A percentile compares a stretch with the other conserved stretches of the same genome.
Evolutionary conservation across 495 filamentous ascomycete species (phyloP).

Genomic region (Astrothelium subdiscretum): DNA sequence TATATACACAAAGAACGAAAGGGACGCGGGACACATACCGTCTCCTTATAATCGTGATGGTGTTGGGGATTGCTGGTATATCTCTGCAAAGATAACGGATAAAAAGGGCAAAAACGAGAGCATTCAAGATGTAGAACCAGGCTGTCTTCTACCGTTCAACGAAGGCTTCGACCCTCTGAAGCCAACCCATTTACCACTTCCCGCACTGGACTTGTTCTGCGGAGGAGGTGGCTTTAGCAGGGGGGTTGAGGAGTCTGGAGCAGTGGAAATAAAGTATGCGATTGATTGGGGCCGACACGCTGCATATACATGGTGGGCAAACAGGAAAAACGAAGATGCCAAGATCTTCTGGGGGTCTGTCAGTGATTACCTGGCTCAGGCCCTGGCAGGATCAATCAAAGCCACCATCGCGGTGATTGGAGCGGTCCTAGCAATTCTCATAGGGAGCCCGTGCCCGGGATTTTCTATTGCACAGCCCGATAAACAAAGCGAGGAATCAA

Average conservation of each 20-base stretch:
- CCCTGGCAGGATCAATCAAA: constrained; percentile 38
- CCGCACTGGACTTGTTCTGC: constrained; percentile 58
- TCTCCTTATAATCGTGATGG: constrained; percentile 53
- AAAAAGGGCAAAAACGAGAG: constrained; percentile 4
- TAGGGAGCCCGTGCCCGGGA: constrained; percentile 62
- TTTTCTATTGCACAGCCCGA: constrained; percentile 50
- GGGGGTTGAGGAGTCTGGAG: constrained; percentile 61
- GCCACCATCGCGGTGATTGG: constrained; percentile 40
- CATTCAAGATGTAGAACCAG: constrained; percentile 16
- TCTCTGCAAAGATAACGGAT: constrained; percentile 31
- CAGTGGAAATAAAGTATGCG: constrained; percentile 47
- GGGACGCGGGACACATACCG: constrained; percentile 34
- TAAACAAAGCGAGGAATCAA: constrained; percentile 33
- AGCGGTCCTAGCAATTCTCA: constrained; percentile 56
- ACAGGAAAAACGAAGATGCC: constrained; percentile 27
- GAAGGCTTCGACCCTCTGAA: constrained; percentile 44
- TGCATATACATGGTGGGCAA: constrained; percentile 59
- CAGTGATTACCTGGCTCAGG: constrained; percentile 49
- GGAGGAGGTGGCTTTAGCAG: constrained; percentile 64
- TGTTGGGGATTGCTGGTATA: constrained; percentile 51
- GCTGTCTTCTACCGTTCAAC: constrained; percentile 23
- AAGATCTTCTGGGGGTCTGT: constrained; percentile 50
- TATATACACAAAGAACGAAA: constrained; percentile 33
- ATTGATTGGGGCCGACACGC: constrained; percentile 52
- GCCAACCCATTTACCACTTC: constrained; percentile 25